Percentiles rank a stretch among this genome's conserved stretches.
phyloP scores from a whole-genome alignment of 148 eudicot species.

The Vaccinium macrocarpon region DNA sequence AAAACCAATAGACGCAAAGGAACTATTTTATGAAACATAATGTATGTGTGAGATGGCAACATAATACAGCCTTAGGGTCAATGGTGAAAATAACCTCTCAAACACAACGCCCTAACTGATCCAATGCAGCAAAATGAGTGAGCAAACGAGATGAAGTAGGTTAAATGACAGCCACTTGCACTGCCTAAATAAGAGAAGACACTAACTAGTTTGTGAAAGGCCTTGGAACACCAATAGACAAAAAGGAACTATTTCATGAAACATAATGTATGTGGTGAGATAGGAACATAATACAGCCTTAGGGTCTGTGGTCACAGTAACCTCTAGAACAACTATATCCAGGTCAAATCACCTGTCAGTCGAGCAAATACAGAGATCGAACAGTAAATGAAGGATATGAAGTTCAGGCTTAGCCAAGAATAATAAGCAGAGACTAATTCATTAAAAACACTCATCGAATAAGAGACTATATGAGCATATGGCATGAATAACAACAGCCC shows the following conservation, averaged over 20 bases:
- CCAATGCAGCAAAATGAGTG: not conserved
- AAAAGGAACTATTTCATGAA: not conserved
- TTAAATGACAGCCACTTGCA: not conserved
- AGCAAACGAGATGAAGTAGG: not conserved
- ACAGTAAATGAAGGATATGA: not conserved
- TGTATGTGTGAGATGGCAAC: constrained; percentile 2
- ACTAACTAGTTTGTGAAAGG: not conserved
- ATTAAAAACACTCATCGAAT: not conserved
- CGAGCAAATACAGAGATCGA: not conserved
- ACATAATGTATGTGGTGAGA: not conserved
- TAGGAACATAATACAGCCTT: not conserved
- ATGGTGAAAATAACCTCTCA: no score
- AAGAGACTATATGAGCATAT: not conserved
- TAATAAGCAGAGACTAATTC: not conserved
- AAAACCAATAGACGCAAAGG: not conserved
- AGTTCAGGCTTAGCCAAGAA: not conserved
- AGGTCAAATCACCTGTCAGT: not conserved
- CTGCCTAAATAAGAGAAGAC: not conserved
- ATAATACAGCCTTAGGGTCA: not conserved
- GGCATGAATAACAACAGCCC: not conserved
- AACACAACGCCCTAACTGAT: not conserved
- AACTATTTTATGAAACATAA: not conserved
- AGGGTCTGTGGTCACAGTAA: not conserved
- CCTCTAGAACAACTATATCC: not conserved
- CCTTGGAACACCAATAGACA: not conserved